phyloP scores from a whole-genome alignment of 2,329 filamentous ascomycete genomes.

The Pestalotiopsis sp. region DNA sequence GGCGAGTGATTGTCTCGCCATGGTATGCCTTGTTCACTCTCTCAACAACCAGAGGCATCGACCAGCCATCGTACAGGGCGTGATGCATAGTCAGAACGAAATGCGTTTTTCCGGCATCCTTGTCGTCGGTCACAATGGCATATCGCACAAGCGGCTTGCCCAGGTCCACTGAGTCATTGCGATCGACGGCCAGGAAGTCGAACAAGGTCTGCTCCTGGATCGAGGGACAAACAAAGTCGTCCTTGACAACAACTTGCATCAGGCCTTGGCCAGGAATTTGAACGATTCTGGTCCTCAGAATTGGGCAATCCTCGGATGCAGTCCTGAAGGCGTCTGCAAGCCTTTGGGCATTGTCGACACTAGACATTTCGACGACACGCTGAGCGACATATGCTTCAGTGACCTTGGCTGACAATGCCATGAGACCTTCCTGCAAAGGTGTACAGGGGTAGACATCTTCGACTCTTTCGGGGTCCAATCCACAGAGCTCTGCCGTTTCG shows the following conservation, averaged over 20 bases:
- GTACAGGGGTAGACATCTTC: conserved; percentile 59
- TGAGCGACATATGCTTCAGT: conserved; percentile 56
- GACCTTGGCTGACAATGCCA: conserved; percentile 54
- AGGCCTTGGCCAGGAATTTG: conserved; percentile 46
- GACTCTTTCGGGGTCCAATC: conserved; percentile 34
- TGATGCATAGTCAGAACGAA: conserved; percentile 61
- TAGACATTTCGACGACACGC: conserved; percentile 44
- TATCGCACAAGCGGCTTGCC: conserved; percentile 50
- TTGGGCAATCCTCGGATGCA: conserved; percentile 39
- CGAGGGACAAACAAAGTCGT: conserved; percentile 35
- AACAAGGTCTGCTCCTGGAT: conserved; percentile 36
- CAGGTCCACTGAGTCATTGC: conserved; percentile 43
- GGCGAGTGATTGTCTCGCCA: conserved; percentile 32
- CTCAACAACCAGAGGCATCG: conserved; percentile 52
- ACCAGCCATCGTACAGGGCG: conserved; percentile 60
- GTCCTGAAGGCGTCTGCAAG: conserved; percentile 46
- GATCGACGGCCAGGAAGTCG: conserved; percentile 43
- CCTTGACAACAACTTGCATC: conserved; percentile 49
- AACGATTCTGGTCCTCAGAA: conserved; percentile 53
- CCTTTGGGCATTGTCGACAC: conserved; percentile 35
- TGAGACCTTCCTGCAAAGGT: conserved; percentile 55
- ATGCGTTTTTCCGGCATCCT: conserved; percentile 32
- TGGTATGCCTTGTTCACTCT: conserved; percentile 49
- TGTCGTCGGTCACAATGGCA: conserved; percentile 39
- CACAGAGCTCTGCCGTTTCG: conserved; percentile 44